Percentiles rank a stretch among this genome's conserved stretches.
Conservation (phyloP, 2,329 filamentous ascomycete genomes). For the Nannizziopsis barbatae region DNA sequence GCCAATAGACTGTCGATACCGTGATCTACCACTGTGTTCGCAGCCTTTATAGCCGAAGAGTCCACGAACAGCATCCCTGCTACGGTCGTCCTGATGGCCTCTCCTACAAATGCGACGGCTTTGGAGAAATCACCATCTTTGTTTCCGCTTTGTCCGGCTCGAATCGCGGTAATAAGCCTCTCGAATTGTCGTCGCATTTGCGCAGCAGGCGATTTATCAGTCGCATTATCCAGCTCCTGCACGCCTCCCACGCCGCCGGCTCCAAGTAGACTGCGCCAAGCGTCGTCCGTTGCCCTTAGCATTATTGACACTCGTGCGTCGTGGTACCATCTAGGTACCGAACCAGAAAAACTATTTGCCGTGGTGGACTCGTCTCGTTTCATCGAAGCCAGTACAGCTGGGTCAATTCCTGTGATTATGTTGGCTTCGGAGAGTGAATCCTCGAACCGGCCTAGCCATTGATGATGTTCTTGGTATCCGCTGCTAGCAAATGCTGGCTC, state of each 20-base stretch:
- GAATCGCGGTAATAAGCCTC: not conserved
- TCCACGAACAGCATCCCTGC: slow-evolving; percentile 18
- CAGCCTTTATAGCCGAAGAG: slow-evolving; percentile 14
- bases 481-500: slow-evolving; percentile 20
- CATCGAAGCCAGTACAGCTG: slow-evolving; percentile 16
- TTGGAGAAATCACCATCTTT: not conserved
- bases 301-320: slow-evolving; percentile 21
- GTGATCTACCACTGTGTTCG: slow-evolving; percentile 17
- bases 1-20: slow-evolving; percentile 24
- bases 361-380: slow-evolving; percentile 13
- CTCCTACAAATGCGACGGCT: slow-evolving; percentile 1
- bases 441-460: not conserved
- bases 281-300: slow-evolving; percentile 21
- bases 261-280: slow-evolving; percentile 11
- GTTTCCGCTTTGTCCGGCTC: too few relatives aligned
- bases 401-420: slow-evolving; percentile 22
- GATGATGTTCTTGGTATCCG: slow-evolving; percentile 1
- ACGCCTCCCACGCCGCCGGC: slow-evolving; percentile 1
- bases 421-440: slow-evolving; percentile 21
- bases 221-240: slow-evolving; percentile 6
- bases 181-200: slow-evolving; percentile 11
- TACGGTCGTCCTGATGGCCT: slow-evolving; percentile 13
- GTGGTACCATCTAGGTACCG: slow-evolving; percentile 19
- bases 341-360: slow-evolving; percentile 1
- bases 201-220: slow-evolving; percentile 10